phyloP scores from a whole-genome alignment of 192 early-diverging fungal species.

The Jimgerdemannia flammicorona region DNA sequence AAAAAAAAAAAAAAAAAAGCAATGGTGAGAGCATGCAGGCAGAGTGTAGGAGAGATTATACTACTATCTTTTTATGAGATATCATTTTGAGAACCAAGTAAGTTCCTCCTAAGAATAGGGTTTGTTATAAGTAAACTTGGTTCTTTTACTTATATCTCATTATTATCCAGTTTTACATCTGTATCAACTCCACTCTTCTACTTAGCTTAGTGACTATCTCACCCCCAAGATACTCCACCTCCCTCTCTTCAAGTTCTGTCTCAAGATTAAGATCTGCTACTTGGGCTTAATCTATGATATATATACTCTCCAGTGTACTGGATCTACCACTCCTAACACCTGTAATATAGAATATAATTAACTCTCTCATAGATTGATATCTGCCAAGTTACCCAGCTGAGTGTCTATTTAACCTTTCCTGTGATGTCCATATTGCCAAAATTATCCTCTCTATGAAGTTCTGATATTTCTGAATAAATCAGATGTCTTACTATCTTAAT shows the following conservation, averaged over 20 bases:
- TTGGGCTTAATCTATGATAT: conserved; percentile 40
- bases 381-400: conserved; percentile 53
- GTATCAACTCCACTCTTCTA: too few relatives aligned
- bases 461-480: too few relatives aligned
- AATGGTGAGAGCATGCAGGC: conserved; percentile 83
- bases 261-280: conserved; percentile 53
- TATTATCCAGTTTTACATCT: too few relatives aligned
- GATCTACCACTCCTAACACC: conserved; percentile 52
- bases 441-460: conserved; percentile 60
- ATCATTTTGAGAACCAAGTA: conserved; percentile 41
- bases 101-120: background rate
- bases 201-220: conserved; percentile 49
- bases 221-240: conserved; percentile 71
- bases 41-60: conserved; percentile 72
- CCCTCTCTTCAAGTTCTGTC: conserved; percentile 72
- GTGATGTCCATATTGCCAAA: conserved; percentile 68
- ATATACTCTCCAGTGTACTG: conserved; percentile 39
- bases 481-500: too few relatives aligned
- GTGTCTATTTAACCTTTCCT: conserved; percentile 58
- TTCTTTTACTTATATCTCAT: background rate
- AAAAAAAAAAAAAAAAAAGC: too few relatives aligned
- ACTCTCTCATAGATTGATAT: conserved; percentile 44
- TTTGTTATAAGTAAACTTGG: too few relatives aligned
- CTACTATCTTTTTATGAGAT: conserved; percentile 63
- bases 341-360: conserved; percentile 43